phyloP scores from a whole-genome alignment of 345 rosid species.

The Hypericum perforatum region DNA sequence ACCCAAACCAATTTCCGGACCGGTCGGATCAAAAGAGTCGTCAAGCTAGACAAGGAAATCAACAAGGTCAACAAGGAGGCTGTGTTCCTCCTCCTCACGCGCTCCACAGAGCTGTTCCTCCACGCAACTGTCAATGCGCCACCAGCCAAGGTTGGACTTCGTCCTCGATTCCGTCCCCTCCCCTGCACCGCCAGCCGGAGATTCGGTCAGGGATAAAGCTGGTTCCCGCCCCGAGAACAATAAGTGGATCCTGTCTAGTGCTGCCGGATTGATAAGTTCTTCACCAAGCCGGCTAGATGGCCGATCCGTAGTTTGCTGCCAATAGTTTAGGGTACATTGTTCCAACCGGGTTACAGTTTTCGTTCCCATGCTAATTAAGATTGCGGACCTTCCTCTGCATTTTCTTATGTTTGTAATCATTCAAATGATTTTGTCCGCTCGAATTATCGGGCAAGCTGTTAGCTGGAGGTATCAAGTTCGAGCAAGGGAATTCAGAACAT shows the following conservation, averaged over 20 bases:
- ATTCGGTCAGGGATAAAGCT: constrained; percentile 11
- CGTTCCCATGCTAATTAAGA: no score
- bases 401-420: no score
- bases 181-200: constrained; percentile 20
- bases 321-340: no score
- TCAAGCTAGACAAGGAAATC: constrained; percentile 82
- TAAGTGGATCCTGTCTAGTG: constrained; percentile 32
- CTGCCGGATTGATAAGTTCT: constrained; percentile 65
- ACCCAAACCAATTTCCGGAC: constrained; percentile 38
- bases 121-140: constrained; percentile 59
- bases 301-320: constrained; percentile 15
- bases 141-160: constrained; percentile 70
- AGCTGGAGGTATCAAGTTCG: no score
- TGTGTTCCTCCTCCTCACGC: constrained; percentile 44
- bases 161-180: constrained; percentile 69
- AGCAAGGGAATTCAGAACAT: no score
- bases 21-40: constrained; percentile 64
- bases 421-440: no score
- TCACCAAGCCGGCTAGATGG: constrained; percentile 26
- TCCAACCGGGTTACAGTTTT: no score
- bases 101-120: constrained; percentile 64
- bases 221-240: constrained; percentile 19
- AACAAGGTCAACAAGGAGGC: constrained; percentile 83
- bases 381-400: no score
- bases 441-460: no score